Evolutionary conservation across 495 filamentous ascomycete species (phyloP).

Genomic region (Xylaria scruposa): DNA sequence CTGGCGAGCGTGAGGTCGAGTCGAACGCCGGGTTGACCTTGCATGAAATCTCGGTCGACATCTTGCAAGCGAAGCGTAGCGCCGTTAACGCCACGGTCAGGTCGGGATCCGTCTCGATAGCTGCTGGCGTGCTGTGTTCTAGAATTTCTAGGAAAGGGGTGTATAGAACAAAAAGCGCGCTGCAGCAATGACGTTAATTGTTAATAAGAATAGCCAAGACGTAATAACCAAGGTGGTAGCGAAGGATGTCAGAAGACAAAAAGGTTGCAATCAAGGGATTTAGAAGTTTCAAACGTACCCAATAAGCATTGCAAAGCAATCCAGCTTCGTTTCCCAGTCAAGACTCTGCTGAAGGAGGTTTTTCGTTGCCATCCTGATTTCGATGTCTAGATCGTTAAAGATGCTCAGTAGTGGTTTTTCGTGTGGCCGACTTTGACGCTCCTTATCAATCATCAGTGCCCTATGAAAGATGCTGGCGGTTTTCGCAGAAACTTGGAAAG

Average conservation of each 20-base stretch:
- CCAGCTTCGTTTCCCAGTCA: conserved; percentile 40
- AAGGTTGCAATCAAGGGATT: background rate
- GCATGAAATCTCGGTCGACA: conserved; percentile 43
- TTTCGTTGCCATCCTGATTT: conserved; percentile 35
- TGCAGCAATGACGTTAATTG: background rate
- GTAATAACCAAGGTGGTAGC: background rate
- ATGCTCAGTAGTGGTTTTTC: conserved; percentile 33
- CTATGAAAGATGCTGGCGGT: conserved; percentile 38
- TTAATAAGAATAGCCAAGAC: background rate
- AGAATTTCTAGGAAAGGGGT: conserved; percentile 24
- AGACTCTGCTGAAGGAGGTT: conserved; percentile 32
- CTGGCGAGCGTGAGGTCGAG: conserved; percentile 31
- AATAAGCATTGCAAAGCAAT: conserved; percentile 42
- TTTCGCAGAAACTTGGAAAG: conserved; percentile 40
- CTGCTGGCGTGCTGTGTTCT: conserved; percentile 5
- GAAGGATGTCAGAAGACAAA: background rate
- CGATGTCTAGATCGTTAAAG: conserved; percentile 37
- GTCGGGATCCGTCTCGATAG: conserved; percentile 31
- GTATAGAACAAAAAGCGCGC: conserved; percentile 28
- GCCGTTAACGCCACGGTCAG: conserved; percentile 35
- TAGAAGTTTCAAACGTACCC: conserved; percentile 28
- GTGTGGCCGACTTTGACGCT: conserved; percentile 33
- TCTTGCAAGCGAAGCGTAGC: conserved; percentile 42
- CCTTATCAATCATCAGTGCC: conserved; percentile 38
- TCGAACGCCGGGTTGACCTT: conserved; percentile 39